These are phyloP conservation scores for Penicillium crystallinum DNA, from an alignment of 495 filamentous ascomycete species.

Conservation along the genomic window DNA sequence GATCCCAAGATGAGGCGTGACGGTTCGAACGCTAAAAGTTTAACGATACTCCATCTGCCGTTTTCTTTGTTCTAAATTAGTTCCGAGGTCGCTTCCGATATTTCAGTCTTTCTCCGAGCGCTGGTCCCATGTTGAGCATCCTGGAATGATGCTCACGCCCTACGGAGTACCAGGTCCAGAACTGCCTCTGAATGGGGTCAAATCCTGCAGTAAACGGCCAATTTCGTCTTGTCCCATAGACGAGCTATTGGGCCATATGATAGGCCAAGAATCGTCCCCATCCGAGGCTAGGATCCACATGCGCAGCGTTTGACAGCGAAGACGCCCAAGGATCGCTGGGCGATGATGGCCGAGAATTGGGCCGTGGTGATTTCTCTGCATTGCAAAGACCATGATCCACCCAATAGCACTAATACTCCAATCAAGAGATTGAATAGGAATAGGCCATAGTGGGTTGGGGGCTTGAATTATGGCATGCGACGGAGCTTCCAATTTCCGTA, in stretches of 20 bases:
- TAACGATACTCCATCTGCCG: conserved; percentile 19
- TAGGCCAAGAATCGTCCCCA: conserved; percentile 1
- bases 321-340: not conserved
- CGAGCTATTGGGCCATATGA: conserved; percentile 16
- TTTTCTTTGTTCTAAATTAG: conserved; percentile 6
- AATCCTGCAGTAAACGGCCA: conserved; percentile 12
- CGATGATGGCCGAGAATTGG: not conserved
- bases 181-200: not conserved
- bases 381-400: not conserved
- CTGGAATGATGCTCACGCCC: too few relatives aligned
- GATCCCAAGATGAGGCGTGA: conserved; percentile 17
- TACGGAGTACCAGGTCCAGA: not conserved
- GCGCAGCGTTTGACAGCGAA: conserved; percentile 9
- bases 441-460: not conserved
- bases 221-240: conserved; percentile 1
- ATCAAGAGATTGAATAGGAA: not conserved
- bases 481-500: conserved; percentile 25
- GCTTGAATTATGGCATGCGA: conserved; percentile 5
- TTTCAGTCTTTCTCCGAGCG: not conserved
- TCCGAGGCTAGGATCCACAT: conserved; percentile 1
- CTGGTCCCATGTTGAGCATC: not conserved
- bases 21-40: conserved; percentile 24
- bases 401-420: not conserved
- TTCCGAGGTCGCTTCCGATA: conserved; percentile 1
- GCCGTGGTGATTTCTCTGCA: not conserved